phyloP scores from a whole-genome alignment of 108 stramenopile genomes.

The Mediolabrus comicus region DNA sequence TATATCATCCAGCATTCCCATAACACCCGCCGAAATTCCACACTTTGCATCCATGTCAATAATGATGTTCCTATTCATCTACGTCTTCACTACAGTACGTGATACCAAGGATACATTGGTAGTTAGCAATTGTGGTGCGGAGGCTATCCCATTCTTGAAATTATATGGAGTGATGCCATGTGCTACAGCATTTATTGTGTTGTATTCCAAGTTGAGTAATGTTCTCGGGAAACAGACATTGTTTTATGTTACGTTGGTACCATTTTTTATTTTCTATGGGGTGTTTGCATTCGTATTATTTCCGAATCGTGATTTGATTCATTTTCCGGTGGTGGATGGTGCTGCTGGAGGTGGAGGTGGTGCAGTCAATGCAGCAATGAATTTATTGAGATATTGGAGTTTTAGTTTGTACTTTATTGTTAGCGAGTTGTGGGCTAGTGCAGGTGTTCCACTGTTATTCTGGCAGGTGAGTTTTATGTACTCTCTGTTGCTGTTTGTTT shows the following conservation, averaged over 20 bases:
- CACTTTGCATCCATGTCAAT: constrained; percentile 62
- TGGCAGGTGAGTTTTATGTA: constrained; percentile 41
- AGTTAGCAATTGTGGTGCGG: constrained; percentile 78
- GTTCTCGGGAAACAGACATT: constrained; percentile 44
- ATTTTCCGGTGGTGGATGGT: constrained; percentile 28
- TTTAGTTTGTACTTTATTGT: constrained; percentile 55
- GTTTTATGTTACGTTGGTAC: constrained; percentile 60
- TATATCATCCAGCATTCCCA: constrained; percentile 34
- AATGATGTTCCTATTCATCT: constrained; percentile 83
- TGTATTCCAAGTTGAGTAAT: constrained; percentile 59
- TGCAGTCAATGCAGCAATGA: constrained; percentile 16
- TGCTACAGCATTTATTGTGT: constrained; percentile 40
- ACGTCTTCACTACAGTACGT: constrained; percentile 74
- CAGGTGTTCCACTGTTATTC: constrained; percentile 49
- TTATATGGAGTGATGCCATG: constrained; percentile 53
- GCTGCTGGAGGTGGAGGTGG: constrained; percentile 22
- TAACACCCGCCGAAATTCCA: constrained; percentile 22
- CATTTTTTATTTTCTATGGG: constrained; percentile 72
- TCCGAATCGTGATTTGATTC: constrained; percentile 58
- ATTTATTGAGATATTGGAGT: constrained; percentile 47
- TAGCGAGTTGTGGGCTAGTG: constrained; percentile 49
- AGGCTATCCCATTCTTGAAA: constrained; percentile 76
- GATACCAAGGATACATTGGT: constrained; percentile 84
- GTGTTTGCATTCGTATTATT: constrained; percentile 67
- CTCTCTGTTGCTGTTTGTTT: neutral